phyloP scores from a whole-genome alignment of 2,329 filamentous ascomycete species.

The Penicillium sp. region DNA sequence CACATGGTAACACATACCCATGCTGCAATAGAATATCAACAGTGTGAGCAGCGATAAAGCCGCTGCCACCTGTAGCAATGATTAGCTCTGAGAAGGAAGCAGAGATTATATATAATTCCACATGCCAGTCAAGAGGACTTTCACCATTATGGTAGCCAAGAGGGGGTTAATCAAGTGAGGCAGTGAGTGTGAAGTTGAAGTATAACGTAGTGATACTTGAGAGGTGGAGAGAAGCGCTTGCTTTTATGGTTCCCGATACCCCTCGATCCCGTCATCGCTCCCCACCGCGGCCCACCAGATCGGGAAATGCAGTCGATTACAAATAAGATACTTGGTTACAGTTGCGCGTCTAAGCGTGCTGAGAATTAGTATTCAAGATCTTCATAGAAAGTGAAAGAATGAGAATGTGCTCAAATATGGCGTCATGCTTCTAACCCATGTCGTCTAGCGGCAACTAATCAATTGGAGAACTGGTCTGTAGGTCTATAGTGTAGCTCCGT shows the following conservation, averaged over 20 bases:
- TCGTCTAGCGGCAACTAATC: too few species aligned
- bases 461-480: too few species aligned
- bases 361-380: background rate
- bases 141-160: conserved; percentile 28
- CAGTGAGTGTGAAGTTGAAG: too few species aligned
- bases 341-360: too few species aligned
- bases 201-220: too few species aligned
- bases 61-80: conserved; percentile 48
- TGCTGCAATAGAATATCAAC: conserved; percentile 53
- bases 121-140: conserved; percentile 38
- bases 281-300: conserved; percentile 11
- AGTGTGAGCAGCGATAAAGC: conserved; percentile 62
- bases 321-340: conserved; percentile 15
- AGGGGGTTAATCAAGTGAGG: background rate
- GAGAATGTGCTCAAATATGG: too few species aligned
- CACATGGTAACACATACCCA: conserved; percentile 32
- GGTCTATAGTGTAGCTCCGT: too few species aligned
- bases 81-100: background rate
- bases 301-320: conserved; percentile 12
- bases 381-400: too few species aligned
- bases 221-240: background rate
- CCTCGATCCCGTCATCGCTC: conserved; percentile 22
- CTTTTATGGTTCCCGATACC: conserved; percentile 17
- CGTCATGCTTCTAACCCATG: too few species aligned
- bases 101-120: background rate